Conservation (phyloP, 768 basidiomycete species). For the Suillus fuscotomentosus region DNA sequence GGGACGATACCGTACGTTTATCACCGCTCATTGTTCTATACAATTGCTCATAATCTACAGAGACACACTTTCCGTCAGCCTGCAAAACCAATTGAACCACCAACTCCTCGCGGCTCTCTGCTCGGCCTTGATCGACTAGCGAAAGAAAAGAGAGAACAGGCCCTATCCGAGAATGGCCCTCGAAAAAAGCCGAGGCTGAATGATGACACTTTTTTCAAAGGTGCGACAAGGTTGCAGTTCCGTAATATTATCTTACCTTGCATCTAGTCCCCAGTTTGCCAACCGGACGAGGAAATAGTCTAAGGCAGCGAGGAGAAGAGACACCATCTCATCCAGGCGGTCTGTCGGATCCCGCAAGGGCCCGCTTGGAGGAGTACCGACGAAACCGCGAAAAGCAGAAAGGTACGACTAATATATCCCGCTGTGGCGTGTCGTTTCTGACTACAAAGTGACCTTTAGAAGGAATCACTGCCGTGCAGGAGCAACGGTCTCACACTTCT, state of each 20-base stretch:
- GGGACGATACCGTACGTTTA: constrained; percentile 57
- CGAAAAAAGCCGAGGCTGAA: constrained; percentile 66
- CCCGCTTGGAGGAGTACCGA: constrained; percentile 75
- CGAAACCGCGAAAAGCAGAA: constrained; percentile 65
- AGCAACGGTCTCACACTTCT: constrained; percentile 54
- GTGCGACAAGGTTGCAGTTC: constrained; percentile 37
- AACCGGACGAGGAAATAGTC: constrained; percentile 48
- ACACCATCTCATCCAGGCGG: constrained; percentile 95
- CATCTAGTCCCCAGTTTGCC: constrained; percentile 76
- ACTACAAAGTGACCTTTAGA: constrained; percentile 39
- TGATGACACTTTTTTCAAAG: constrained; percentile 82
- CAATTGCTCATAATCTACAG: constrained; percentile 36
- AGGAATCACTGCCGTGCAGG: constrained; percentile 65
- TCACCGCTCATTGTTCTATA: background rate
- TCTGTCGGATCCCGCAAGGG: constrained; percentile 71
- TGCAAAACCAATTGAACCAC: constrained; percentile 68
- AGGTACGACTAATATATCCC: constrained; percentile 38
- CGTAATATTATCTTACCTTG: background rate
- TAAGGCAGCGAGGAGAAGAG: constrained; percentile 78
- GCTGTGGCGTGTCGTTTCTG: background rate
- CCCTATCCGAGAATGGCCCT: constrained; percentile 39
- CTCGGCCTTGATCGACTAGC: constrained; percentile 90
- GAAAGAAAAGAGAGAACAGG: constrained; percentile 77
- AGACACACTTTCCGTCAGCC: constrained; percentile 81
- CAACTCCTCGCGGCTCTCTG: constrained; percentile 74